These are phyloP conservation scores for Venturia carpophila DNA, from an alignment of 2,329 filamentous ascomycete genomes.

Conservation along the genomic window DNA sequence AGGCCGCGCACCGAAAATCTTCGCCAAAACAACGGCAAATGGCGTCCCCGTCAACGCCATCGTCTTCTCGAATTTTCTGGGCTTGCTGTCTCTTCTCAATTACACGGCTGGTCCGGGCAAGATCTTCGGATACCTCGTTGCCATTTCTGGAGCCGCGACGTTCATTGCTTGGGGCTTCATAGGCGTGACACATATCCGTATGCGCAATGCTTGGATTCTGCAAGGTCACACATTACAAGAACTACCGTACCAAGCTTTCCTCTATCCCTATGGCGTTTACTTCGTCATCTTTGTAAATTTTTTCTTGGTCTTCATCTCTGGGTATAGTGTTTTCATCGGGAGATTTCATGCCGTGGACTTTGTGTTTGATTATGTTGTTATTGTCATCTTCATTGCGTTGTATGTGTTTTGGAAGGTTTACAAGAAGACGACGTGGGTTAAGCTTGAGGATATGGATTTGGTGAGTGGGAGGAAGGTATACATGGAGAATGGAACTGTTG, in stretches of 20 bases:
- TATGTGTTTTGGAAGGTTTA: slow-evolving; percentile 52
- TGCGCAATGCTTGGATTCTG: slow-evolving; percentile 31
- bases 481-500: neutral
- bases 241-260: slow-evolving; percentile 34
- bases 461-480: slow-evolving; percentile 32
- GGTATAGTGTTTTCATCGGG: slow-evolving; percentile 31
- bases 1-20: slow-evolving; percentile 33
- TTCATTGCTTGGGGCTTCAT: slow-evolving; percentile 40
- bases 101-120: slow-evolving; percentile 30
- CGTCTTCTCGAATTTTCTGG: slow-evolving; percentile 31
- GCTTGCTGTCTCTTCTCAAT: slow-evolving; percentile 37
- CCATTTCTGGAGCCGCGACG: slow-evolving; percentile 38
- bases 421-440: slow-evolving; percentile 31
- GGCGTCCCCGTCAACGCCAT: slow-evolving; percentile 40
- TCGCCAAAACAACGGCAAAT: slow-evolving; percentile 30
- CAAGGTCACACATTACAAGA: slow-evolving; percentile 31
- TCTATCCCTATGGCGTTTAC: slow-evolving; percentile 37
- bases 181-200: slow-evolving; percentile 35
- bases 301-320: slow-evolving; percentile 63
- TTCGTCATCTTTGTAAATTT: slow-evolving; percentile 28
- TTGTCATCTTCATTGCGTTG: slow-evolving; percentile 38
- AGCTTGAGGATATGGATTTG: slow-evolving; percentile 36
- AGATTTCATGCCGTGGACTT: slow-evolving; percentile 32
- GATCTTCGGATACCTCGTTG: slow-evolving; percentile 39
- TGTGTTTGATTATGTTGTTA: slow-evolving; percentile 34